Evolutionary conservation across 768 basidiomycete genomes (phyloP).

Genomic region (Suillus brevipes): DNA sequence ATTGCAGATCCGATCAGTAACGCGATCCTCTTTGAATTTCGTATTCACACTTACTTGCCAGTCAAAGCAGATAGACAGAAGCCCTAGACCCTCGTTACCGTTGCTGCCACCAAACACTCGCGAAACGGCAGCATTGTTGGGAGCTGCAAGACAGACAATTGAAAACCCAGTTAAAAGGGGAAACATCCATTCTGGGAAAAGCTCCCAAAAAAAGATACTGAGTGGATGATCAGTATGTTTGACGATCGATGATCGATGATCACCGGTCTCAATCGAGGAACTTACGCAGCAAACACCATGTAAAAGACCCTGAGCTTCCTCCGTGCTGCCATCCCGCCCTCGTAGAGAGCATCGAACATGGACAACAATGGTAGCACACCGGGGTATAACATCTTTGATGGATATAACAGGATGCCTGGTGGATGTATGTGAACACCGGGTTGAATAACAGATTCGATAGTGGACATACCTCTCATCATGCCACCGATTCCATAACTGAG

Average conservation of each 20-base stretch:
- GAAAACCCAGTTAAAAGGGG: conserved; percentile 65
- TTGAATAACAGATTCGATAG: background rate
- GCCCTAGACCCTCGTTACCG: conserved; percentile 67
- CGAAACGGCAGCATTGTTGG: conserved; percentile 51
- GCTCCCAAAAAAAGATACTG: conserved; percentile 34
- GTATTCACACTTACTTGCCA: conserved; percentile 33
- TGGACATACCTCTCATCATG: conserved; percentile 40
- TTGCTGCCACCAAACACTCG: conserved; percentile 67
- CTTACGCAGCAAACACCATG: conserved; percentile 43
- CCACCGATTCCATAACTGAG: conserved; percentile 40
- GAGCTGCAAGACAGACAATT: conserved; percentile 59
- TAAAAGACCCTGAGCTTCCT: conserved; percentile 49
- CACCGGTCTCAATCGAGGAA: background rate
- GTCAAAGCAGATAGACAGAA: conserved; percentile 62
- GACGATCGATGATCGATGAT: background rate
- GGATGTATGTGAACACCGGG: background rate
- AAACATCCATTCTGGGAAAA: conserved; percentile 40
- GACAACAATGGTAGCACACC: conserved; percentile 46
- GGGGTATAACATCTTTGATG: conserved; percentile 54
- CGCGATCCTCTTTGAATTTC: conserved; percentile 17
- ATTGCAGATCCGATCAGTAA: conserved; percentile 5
- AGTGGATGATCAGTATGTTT: conserved; percentile 7
- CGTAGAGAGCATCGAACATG: conserved; percentile 49
- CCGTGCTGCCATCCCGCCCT: conserved; percentile 34
- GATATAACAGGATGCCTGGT: conserved; percentile 47